A percentile compares a stretch with the other conserved stretches of the same genome.
phyloP scores from a whole-genome alignment of 192 early-diverging fungal species.

The Lunasporangiospora selenospora region DNA sequence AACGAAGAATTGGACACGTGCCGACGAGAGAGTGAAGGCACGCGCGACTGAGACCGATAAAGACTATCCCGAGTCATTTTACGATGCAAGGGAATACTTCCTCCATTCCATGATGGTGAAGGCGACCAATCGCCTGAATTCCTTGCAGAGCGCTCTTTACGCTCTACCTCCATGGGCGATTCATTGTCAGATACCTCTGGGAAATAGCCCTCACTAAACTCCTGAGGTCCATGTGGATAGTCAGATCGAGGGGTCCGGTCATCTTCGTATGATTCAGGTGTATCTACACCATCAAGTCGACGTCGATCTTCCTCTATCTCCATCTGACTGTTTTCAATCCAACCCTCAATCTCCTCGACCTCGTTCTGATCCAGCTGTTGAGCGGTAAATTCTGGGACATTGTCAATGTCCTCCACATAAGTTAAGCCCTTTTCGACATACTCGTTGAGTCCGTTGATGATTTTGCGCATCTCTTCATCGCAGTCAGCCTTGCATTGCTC shows the following conservation, averaged over 20 bases:
- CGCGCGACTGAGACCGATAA: conserved; percentile 31
- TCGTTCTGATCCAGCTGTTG: conserved; percentile 41
- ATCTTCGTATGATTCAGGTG: conserved; percentile 15
- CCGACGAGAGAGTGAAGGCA: conserved; percentile 35
- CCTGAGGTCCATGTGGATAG: conserved; percentile 14
- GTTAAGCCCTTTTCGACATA: conserved; percentile 67
- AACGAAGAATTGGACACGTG: conserved; percentile 9
- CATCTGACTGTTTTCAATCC: conserved; percentile 51
- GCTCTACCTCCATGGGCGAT: conserved; percentile 26
- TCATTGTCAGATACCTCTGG: conserved; percentile 38
- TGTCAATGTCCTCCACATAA: conserved; percentile 53
- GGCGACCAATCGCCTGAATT: conserved; percentile 47
- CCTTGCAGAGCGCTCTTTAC: conserved; percentile 25
- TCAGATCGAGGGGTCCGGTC: conserved; percentile 36
- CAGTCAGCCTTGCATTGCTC: conserved; percentile 45
- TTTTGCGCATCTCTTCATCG: conserved; percentile 56
- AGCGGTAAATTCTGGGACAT: conserved; percentile 29
- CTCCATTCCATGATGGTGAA: conserved; percentile 45
- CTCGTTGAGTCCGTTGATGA: conserved; percentile 71
- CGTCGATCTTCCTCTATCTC: conserved; percentile 35
- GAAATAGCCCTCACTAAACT: conserved; percentile 43
- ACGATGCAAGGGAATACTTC: conserved; percentile 41
- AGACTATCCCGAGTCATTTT: conserved; percentile 43
- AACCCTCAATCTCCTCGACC: conserved; percentile 43
- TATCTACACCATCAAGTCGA: conserved; percentile 18